Percentiles rank a stretch among this genome's conserved stretches.
phyloP scores from a whole-genome alignment of 1,139 yeast species.

The Geotrichum citri-aurantii region DNA sequence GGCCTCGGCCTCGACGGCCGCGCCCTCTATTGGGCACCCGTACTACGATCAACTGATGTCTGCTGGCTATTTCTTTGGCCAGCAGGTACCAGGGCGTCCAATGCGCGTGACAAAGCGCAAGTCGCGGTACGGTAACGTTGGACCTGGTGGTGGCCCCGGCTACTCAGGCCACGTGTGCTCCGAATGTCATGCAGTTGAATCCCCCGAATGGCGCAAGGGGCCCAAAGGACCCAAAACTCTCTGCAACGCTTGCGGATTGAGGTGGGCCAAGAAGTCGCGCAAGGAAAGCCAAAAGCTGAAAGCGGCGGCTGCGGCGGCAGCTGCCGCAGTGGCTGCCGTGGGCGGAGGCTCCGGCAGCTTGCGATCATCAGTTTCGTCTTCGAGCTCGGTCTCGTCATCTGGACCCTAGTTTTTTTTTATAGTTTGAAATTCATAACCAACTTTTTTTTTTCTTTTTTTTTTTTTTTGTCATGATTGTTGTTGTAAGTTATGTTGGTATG shows the following conservation, averaged over 20 bases:
- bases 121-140: conserved; percentile 5
- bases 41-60: not conserved
- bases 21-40: not conserved
- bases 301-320: not conserved
- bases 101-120: conserved; percentile 1
- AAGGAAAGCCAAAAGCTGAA: not conserved
- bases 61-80: not conserved
- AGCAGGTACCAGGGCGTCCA: not conserved
- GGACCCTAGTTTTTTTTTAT: not conserved
- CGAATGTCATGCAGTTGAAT: conserved; percentile 57
- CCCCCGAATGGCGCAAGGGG: conserved; percentile 66
- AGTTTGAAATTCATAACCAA: too few relatives aligned
- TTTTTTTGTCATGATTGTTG: too few relatives aligned
- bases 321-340: not conserved
- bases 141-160: not conserved
- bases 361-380: not conserved
- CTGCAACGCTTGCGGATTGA: conserved; percentile 62
- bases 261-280: conserved; percentile 40
- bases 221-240: conserved; percentile 59
- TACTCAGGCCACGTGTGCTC: conserved; percentile 23
- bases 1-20: not conserved
- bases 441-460: too few relatives aligned
- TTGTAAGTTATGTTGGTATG: too few relatives aligned
- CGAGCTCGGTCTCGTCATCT: not conserved
- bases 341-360: not conserved